Conservation (phyloP, 2,329 filamentous ascomycete species). For the Delphinella strobiligena region DNA sequence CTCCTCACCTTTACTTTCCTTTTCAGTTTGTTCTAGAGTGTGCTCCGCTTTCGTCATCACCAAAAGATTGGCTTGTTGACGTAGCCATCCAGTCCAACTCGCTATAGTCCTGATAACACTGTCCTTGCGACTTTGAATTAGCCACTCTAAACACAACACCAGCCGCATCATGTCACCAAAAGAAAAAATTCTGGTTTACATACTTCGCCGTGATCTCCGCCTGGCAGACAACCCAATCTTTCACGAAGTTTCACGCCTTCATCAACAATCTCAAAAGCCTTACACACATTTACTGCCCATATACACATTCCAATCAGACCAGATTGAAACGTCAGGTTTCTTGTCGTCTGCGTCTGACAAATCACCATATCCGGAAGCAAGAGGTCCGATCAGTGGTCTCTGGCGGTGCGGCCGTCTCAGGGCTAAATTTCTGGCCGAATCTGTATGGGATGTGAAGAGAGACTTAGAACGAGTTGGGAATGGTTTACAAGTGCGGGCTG, state of each 20-base stretch:
- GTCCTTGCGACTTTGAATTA: too few relatives aligned
- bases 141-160: background rate
- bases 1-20: too few relatives aligned
- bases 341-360: constrained; percentile 33
- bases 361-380: constrained; percentile 58
- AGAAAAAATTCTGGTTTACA: constrained; percentile 48
- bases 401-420: constrained; percentile 65
- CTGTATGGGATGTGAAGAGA: constrained; percentile 59
- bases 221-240: constrained; percentile 64
- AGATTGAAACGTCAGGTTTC: constrained; percentile 66
- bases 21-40: too few relatives aligned
- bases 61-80: too few relatives aligned
- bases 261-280: constrained; percentile 33
- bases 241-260: constrained; percentile 38
- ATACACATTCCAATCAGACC: constrained; percentile 56
- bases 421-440: constrained; percentile 59
- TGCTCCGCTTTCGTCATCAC: too few relatives aligned
- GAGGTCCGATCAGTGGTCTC: constrained; percentile 52
- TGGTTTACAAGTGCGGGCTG: constrained; percentile 52
- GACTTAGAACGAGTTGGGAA: constrained; percentile 48
- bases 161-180: constrained; percentile 4
- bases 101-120: too few relatives aligned
- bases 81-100: too few relatives aligned
- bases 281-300: constrained; percentile 59
- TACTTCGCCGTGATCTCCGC: constrained; percentile 62